These are phyloP conservation scores for Brassica incana DNA, from an alignment of 345 rosid species.

Conservation along the genomic window DNA sequence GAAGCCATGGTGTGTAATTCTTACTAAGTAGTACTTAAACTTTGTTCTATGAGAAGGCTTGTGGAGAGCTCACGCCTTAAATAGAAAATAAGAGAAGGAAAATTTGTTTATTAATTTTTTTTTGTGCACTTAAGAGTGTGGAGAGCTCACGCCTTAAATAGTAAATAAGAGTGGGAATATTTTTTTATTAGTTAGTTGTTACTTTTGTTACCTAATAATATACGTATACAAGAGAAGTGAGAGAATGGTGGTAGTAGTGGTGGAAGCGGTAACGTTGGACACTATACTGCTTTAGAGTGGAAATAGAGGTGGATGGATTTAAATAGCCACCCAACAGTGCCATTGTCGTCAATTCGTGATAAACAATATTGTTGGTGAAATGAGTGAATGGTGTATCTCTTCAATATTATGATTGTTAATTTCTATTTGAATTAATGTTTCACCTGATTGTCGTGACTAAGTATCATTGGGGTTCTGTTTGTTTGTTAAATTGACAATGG, in stretches of 20 bases:
- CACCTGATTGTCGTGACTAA: neutral
- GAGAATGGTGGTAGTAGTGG: constrained; percentile 29
- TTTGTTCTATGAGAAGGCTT: constrained; percentile 37
- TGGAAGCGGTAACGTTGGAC: constrained; percentile 43
- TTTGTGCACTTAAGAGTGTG: no score
- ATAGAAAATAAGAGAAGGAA: constrained; percentile 26
- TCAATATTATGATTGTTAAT: neutral
- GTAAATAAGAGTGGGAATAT: no score
- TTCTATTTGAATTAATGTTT: neutral
- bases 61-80: constrained; percentile 50
- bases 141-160: no score
- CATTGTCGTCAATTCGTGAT: constrained; percentile 12
- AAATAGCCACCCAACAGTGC: constrained; percentile 21
- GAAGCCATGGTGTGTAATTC: constrained; percentile 16
- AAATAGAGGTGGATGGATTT: constrained; percentile 16
- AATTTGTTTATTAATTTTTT: constrained; percentile 9
- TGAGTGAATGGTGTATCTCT: neutral
- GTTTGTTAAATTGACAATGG: neutral
- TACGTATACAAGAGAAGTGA: neutral
- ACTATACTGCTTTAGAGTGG: constrained; percentile 37
- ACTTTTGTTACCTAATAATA: constrained; percentile 28
- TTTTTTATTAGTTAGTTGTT: neutral
- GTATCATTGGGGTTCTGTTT: neutral
- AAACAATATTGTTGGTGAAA: neutral
- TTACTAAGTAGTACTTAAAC: constrained; percentile 24